Base-by-base conservation (phyloP, 768 basidiomycete genomes). In the Suillus americanus region DNA sequence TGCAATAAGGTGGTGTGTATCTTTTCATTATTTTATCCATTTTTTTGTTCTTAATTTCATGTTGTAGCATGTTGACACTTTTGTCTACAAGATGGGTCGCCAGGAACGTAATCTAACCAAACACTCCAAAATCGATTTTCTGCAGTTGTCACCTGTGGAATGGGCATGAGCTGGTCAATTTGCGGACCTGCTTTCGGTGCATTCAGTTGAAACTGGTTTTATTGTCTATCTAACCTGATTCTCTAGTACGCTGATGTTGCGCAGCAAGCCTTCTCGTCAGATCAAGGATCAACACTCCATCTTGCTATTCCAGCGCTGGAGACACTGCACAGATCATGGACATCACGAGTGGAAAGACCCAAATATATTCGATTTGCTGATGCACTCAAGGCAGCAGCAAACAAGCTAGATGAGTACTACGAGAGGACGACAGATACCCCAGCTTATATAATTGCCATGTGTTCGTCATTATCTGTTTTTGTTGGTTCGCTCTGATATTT, bases 331-430 rank as follows among this genome's bases (percentile, higher is more conserved):
- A 66, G 63, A 23, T 69, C 69, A 14, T 78, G 77, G 77, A 38
- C 65, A 1, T 28, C 35, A 5, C 64, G 66, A 13, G 10, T 40
- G 0, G 23, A n/a, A 1, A 23, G 63, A 18, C 9, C 20, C 1
- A 67, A 72, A 45, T 77, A 74, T 60, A 57, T 16, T 1, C 38
- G 57, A 0, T 76, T 77, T 65, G 13, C 30, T 14, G 0, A 30
- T 54, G 74, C 74, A 5, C 65, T 79, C 14, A 48, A 71, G 10
- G 72, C 72, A 2, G 80, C 68, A 2, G 61, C 71, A n/a, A 53
- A 61, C 0, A 81, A 80, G 64, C 64, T 80, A 16, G 63, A 68
- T 28, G 70, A 76, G 35, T 79, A 80, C 61, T 79, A 80, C 65
- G 66, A 74, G 50, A 71, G 71, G 56, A 76, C 74, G 3, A 63